phyloP scores from a whole-genome alignment of 257 asterid genomes.

The Gynochthodes officinalis region DNA sequence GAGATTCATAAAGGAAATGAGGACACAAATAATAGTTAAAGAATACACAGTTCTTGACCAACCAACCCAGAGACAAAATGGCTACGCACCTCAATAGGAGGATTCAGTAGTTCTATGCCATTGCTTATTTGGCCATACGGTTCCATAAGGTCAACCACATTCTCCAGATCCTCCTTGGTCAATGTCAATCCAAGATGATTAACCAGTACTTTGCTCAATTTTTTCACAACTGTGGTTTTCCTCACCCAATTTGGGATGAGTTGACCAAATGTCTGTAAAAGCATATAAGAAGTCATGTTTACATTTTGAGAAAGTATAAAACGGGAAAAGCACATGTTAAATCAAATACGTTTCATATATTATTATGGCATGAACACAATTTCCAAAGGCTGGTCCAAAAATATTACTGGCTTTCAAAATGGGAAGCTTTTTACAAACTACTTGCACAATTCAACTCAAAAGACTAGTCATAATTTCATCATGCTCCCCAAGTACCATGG shows the following conservation, averaged over 20 bases:
- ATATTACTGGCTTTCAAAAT: not conserved
- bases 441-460: not conserved
- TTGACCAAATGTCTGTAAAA: constrained; percentile 67
- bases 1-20: not conserved
- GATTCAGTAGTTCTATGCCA: constrained; percentile 77
- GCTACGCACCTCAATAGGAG: constrained; percentile 76
- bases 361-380: not conserved
- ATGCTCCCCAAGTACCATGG: not conserved
- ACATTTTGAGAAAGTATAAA: constrained; percentile 1
- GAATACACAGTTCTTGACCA: not conserved
- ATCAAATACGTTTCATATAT: not conserved
- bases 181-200: constrained; percentile 87
- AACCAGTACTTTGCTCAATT: constrained; percentile 63
- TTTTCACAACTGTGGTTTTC: constrained; percentile 52
- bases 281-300: constrained; percentile 17
- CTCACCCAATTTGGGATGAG: constrained; percentile 76
- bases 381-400: not conserved
- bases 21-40: not conserved
- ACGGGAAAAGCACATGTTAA: not conserved
- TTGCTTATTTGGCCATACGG: constrained; percentile 87
- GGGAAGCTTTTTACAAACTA: not conserved
- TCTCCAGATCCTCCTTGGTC: constrained; percentile 78
- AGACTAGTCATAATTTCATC: not conserved
- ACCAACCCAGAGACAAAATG: constrained; percentile 8
- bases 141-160: constrained; percentile 93